Conservation (phyloP, 1,139 yeast species). For the Suhomyces bolitotheri region DNA sequence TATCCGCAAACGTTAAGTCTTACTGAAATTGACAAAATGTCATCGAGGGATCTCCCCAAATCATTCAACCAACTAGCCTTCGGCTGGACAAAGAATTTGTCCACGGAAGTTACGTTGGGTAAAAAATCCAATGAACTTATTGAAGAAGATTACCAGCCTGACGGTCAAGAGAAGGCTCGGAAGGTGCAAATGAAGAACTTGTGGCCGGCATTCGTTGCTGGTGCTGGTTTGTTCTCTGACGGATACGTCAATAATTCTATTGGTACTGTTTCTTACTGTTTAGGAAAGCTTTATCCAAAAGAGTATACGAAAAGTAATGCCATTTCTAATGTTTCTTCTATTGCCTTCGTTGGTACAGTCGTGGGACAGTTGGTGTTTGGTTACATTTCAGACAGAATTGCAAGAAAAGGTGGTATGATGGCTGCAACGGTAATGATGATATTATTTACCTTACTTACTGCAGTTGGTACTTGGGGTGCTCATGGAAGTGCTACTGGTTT, state of each 20-base stretch:
- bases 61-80: constrained; percentile 36
- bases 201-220: constrained; percentile 30
- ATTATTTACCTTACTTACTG: constrained; percentile 62
- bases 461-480: constrained; percentile 76
- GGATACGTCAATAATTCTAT: constrained; percentile 55
- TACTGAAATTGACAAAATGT: too few relatives aligned
- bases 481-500: constrained; percentile 58
- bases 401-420: constrained; percentile 50
- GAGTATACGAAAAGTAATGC: constrained; percentile 32
- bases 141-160: constrained; percentile 22
- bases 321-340: constrained; percentile 51
- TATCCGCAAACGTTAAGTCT: too few relatives aligned
- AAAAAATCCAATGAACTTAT: constrained; percentile 23
- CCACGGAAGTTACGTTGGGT: constrained; percentile 40
- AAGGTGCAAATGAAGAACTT: constrained; percentile 31
- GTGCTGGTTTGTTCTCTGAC: constrained; percentile 54
- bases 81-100: constrained; percentile 41
- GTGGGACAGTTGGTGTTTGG: constrained; percentile 52
- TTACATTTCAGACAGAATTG: constrained; percentile 45
- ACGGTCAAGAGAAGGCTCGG: constrained; percentile 20
- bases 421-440: constrained; percentile 47
- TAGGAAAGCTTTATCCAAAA: constrained; percentile 31
- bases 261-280: constrained; percentile 46
- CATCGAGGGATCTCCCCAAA: constrained; percentile 53
- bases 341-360: constrained; percentile 51